These are phyloP conservation scores for Paraleonurus japonicus DNA, from an alignment of 257 asterid genomes.

Conservation along the genomic window DNA sequence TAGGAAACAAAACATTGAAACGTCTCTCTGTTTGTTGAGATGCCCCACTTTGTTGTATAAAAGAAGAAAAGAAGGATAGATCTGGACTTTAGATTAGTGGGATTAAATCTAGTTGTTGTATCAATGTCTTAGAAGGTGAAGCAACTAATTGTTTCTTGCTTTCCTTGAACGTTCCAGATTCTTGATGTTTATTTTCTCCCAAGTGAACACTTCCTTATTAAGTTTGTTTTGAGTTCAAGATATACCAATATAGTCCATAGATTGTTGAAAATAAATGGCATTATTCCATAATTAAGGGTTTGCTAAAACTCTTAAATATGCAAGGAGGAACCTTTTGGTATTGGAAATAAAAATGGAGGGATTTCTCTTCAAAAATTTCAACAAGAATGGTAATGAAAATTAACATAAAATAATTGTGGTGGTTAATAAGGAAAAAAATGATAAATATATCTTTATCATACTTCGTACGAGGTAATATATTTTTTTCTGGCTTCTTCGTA, in stretches of 20 bases:
- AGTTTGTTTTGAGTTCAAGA: background rate
- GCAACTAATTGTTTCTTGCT: slow-evolving; percentile 2
- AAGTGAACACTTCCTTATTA: too few species aligned
- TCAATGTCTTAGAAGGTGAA: slow-evolving; percentile 14
- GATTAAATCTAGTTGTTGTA: slow-evolving; percentile 18
- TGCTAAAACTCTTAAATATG: too few species aligned
- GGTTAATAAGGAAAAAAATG: too few species aligned
- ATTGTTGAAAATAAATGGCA: background rate
- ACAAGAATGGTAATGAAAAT: too few species aligned
- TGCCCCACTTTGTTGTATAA: background rate
- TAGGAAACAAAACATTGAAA: background rate
- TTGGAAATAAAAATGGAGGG: too few species aligned
- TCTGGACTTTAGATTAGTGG: background rate
- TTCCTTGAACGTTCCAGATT: background rate
- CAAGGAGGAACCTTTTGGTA: too few species aligned
- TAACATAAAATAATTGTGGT: too few species aligned
- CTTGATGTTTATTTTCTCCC: background rate
- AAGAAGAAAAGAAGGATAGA: background rate
- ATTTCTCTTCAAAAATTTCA: too few species aligned
- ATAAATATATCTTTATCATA: too few species aligned
- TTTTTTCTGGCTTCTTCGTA: too few species aligned
- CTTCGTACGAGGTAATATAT: too few species aligned
- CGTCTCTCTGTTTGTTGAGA: background rate
- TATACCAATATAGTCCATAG: background rate
- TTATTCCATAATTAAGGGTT: too few species aligned